A percentile compares a stretch with the other conserved stretches of the same genome.
These are phyloP conservation scores for Cornus florida DNA, from an alignment of 148 eudicot genomes.

Conservation along the genomic window DNA sequence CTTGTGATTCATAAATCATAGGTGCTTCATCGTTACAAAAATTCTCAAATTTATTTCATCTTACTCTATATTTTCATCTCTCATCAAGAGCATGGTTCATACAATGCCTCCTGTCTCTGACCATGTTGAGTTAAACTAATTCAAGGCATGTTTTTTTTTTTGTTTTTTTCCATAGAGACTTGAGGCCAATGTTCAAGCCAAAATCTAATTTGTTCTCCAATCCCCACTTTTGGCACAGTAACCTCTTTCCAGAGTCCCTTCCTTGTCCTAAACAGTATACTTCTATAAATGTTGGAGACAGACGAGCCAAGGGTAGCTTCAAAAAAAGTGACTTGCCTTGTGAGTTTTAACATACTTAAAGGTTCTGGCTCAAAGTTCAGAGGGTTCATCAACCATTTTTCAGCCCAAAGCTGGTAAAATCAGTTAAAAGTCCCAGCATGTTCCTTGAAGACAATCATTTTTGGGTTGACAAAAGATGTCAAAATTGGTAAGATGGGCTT, in stretches of 20 bases:
- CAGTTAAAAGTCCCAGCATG: not conserved
- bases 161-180: slow-evolving; percentile 61
- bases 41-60: not conserved
- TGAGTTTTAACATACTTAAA: too few species aligned
- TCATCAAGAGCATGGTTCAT: not conserved
- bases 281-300: too few species aligned
- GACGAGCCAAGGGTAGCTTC: too few species aligned
- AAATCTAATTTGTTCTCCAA: too few species aligned
- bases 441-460: not conserved
- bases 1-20: too few species aligned
- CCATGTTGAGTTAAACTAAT: slow-evolving; percentile 12
- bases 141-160: slow-evolving; percentile 5
- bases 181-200: slow-evolving; percentile 19
- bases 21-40: too few species aligned
- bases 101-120: not conserved
- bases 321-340: too few species aligned
- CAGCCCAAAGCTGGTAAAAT: not conserved
- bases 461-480: not conserved
- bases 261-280: too few species aligned
- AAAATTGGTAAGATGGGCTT: not conserved
- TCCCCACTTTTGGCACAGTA: too few species aligned
- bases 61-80: not conserved
- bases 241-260: too few species aligned
- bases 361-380: not conserved
- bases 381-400: not conserved